Percentiles rank a stretch among this genome's conserved stretches.
Conservation (phyloP, 2,329 filamentous ascomycete genomes). For the Xylogone sp. region DNA sequence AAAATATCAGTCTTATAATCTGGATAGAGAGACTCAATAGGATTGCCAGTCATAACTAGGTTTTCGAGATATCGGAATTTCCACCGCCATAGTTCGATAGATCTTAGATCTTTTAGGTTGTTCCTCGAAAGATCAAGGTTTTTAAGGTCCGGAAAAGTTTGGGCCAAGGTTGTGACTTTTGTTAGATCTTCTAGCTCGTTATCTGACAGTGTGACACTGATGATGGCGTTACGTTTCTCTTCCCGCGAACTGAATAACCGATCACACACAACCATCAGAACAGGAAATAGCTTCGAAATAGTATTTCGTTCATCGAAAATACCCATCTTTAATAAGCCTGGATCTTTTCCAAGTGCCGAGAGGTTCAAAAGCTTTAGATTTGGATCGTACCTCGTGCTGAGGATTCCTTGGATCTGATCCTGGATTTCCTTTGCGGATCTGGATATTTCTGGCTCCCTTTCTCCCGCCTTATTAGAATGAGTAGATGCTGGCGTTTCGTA, state of each 20-base stretch:
- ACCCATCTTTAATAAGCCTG: conserved; percentile 67
- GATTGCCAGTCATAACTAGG: conserved; percentile 74
- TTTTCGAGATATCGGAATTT: conserved; percentile 78
- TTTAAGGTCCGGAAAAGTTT: conserved; percentile 78
- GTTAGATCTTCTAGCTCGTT: conserved; percentile 74
- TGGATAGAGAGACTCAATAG: conserved; percentile 58
- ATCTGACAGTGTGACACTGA: conserved; percentile 75
- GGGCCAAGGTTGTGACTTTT: conserved; percentile 70
- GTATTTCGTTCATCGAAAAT: conserved; percentile 66
- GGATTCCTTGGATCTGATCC: conserved; percentile 64
- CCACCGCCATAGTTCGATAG: conserved; percentile 71
- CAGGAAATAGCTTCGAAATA: conserved; percentile 78
- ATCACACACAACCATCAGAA: conserved; percentile 83
- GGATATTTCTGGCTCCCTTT: conserved; percentile 39
- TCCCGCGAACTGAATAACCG: conserved; percentile 67
- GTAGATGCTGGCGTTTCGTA: conserved; percentile 21
- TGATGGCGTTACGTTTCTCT: conserved; percentile 73
- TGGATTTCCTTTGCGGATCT: conserved; percentile 57
- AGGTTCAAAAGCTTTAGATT: conserved; percentile 76
- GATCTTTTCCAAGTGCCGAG: conserved; percentile 70
- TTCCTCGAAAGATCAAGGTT: conserved; percentile 90
- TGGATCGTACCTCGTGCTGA: conserved; percentile 70
- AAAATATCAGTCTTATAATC: conserved; percentile 69
- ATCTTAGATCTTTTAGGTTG: conserved; percentile 63
- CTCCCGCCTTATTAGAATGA: conserved; percentile 27